These are phyloP conservation scores for Ogataea henricii DNA, from an alignment of 805 yeast genomes.

Conservation along the genomic window DNA sequence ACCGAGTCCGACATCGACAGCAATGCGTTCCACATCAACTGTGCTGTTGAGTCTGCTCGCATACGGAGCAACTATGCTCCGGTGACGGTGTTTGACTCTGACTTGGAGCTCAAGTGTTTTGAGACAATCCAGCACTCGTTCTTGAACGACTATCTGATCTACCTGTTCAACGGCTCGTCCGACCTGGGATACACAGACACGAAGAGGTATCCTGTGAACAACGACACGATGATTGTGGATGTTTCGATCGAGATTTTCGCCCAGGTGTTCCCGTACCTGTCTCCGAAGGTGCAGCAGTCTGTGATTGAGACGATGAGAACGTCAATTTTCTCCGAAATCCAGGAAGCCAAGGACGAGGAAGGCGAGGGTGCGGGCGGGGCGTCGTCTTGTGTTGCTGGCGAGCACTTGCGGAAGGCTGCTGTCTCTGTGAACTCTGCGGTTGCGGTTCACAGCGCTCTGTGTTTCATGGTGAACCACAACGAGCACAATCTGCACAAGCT, in stretches of 20 bases:
- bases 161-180: slow-evolving; percentile 31
- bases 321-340: slow-evolving; percentile 45
- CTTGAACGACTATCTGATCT: slow-evolving; percentile 43
- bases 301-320: slow-evolving; percentile 78
- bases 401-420: slow-evolving; percentile 41
- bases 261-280: slow-evolving; percentile 65
- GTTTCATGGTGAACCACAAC: slow-evolving; percentile 30
- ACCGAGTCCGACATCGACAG: slow-evolving; percentile 30
- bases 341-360: slow-evolving; percentile 19
- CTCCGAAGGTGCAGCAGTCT: slow-evolving; percentile 81
- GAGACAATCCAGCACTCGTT: slow-evolving; percentile 43
- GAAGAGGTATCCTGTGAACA: slow-evolving; percentile 41
- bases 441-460: slow-evolving; percentile 58
- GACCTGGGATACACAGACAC: slow-evolving; percentile 38
- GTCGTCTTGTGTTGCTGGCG: neutral
- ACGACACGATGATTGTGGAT: slow-evolving; percentile 64
- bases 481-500: slow-evolving; percentile 13
- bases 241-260: slow-evolving; percentile 76
- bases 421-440: slow-evolving; percentile 61
- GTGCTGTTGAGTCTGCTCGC: slow-evolving; percentile 34
- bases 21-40: slow-evolving; percentile 25
- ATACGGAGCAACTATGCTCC: slow-evolving; percentile 32
- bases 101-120: slow-evolving; percentile 34
- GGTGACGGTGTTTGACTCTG: slow-evolving; percentile 35
- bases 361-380: slow-evolving; percentile 12